phyloP scores from a whole-genome alignment of 768 basidiomycete species.

The Lactarius deliciosus region DNA sequence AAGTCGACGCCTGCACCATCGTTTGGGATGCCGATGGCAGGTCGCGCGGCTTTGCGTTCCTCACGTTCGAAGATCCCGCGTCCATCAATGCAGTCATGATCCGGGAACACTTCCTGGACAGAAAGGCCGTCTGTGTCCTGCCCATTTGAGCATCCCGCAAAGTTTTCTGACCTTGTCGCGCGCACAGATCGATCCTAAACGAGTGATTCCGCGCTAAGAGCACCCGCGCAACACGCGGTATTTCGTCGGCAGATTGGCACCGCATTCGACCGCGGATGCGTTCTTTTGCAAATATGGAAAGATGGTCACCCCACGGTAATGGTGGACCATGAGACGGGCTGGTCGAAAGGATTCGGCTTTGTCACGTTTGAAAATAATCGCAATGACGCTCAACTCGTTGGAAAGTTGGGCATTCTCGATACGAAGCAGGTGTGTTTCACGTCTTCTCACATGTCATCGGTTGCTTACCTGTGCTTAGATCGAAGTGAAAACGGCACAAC shows the following conservation, averaged over 20 bases:
- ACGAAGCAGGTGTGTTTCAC: constrained; percentile 76
- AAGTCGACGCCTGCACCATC: constrained; percentile 96
- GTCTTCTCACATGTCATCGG: not conserved
- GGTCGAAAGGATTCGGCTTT: constrained; percentile 97
- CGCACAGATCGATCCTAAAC: constrained; percentile 96
- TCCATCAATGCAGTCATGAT: constrained; percentile 97
- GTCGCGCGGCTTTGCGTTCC: constrained; percentile 97
- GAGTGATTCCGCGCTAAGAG: constrained; percentile 95
- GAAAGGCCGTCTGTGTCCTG: constrained; percentile 80
- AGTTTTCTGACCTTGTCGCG: too few relatives aligned
- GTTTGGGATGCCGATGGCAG: constrained; percentile 96
- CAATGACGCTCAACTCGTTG: constrained; percentile 87
- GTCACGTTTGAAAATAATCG: constrained; percentile 89
- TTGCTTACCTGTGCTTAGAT: constrained; percentile 56
- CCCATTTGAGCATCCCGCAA: constrained; percentile 7
- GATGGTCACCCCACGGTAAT: constrained; percentile 97
- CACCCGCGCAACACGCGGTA: too few relatives aligned
- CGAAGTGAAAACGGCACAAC: too few relatives aligned
- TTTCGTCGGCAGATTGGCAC: too few relatives aligned
- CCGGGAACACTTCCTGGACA: constrained; percentile 91
- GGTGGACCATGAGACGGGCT: constrained; percentile 92
- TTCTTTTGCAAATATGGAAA: too few relatives aligned
- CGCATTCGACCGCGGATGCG: too few relatives aligned
- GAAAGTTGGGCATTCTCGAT: constrained; percentile 72
- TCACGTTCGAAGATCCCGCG: constrained; percentile 91